Evolutionary conservation across 2,329 filamentous ascomycete genomes (phyloP).

Genomic region (Sporothrix pallida): DNA sequence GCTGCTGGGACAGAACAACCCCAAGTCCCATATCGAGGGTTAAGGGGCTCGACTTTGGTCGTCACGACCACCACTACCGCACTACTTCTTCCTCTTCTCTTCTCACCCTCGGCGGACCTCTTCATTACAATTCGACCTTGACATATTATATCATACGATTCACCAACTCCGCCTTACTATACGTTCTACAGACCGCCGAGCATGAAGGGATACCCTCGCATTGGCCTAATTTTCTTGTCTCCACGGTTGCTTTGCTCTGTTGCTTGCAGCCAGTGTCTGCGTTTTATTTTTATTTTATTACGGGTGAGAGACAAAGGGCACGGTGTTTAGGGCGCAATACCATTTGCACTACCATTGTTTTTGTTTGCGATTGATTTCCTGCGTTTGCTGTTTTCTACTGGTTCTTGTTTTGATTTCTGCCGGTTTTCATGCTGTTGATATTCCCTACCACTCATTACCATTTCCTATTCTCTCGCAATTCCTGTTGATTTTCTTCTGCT

Average conservation of each 20-base stretch:
- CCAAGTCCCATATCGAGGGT: slow-evolving; percentile 83
- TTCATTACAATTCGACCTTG: neutral
- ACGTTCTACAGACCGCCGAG: slow-evolving; percentile 25
- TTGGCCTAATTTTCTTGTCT: slow-evolving; percentile 33
- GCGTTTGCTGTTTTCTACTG: neutral
- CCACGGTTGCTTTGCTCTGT: neutral
- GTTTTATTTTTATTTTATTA: slow-evolving; percentile 10
- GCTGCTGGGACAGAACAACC: slow-evolving; percentile 75
- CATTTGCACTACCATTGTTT: slow-evolving; percentile 34
- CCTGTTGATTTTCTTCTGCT: neutral
- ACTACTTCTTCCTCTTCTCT: neutral
- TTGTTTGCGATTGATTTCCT: neutral
- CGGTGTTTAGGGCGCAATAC: slow-evolving; percentile 52
- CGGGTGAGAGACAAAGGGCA: slow-evolving; percentile 38
- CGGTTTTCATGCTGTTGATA: neutral
- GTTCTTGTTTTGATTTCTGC: neutral
- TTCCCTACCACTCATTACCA: slow-evolving; percentile 14
- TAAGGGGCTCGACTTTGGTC: slow-evolving; percentile 46
- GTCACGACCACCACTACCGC: neutral
- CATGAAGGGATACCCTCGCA: neutral
- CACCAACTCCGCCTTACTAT: neutral
- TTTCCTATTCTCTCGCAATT: neutral
- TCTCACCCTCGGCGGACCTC: neutral
- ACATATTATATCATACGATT: neutral
- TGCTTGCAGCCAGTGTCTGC: neutral